Percentiles rank a stretch among this genome's conserved stretches.
These are phyloP conservation scores for Vigna angularis DNA, from an alignment of 306 rosid species.

Conservation along the genomic window DNA sequence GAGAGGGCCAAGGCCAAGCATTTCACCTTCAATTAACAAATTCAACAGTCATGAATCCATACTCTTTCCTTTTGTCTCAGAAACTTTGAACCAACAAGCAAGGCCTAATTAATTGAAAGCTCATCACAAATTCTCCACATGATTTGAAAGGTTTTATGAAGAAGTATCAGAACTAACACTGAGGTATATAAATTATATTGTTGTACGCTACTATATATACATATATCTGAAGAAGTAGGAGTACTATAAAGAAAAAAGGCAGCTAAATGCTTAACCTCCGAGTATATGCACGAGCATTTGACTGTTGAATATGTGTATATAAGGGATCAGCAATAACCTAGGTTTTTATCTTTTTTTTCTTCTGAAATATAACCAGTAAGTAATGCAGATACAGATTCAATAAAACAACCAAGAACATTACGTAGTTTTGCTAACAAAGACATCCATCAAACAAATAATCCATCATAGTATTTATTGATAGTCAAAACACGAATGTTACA, in stretches of 20 bases:
- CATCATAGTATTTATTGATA: too few relatives aligned
- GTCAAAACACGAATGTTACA: too few relatives aligned
- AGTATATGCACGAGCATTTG: slow-evolving; percentile 26
- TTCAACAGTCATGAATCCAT: slow-evolving; percentile 34
- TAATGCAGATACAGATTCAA: too few relatives aligned
- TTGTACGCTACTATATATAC: slow-evolving; percentile 10
- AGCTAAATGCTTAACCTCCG: slow-evolving; percentile 30
- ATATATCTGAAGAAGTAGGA: not conserved
- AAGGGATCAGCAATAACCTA: slow-evolving; percentile 21
- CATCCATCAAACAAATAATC: too few relatives aligned
- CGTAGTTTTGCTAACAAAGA: too few relatives aligned
- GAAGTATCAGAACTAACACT: slow-evolving; percentile 39
- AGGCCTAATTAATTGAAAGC: slow-evolving; percentile 21
- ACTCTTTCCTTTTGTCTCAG: slow-evolving; percentile 44
- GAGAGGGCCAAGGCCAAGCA: slow-evolving; percentile 80
- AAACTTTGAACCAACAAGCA: slow-evolving; percentile 40
- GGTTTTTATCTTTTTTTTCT: slow-evolving; percentile 31
- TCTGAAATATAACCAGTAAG: too few relatives aligned
- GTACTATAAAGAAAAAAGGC: not conserved
- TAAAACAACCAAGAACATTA: too few relatives aligned
- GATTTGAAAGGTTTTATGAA: slow-evolving; percentile 3
- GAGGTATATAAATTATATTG: slow-evolving; percentile 37
- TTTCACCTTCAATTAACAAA: slow-evolving; percentile 14
- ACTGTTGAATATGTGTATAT: slow-evolving; percentile 15
- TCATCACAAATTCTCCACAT: slow-evolving; percentile 34